These are phyloP conservation scores for Bathelium albidoporum DNA, from an alignment of 495 filamentous ascomycete species.

Conservation along the genomic window DNA sequence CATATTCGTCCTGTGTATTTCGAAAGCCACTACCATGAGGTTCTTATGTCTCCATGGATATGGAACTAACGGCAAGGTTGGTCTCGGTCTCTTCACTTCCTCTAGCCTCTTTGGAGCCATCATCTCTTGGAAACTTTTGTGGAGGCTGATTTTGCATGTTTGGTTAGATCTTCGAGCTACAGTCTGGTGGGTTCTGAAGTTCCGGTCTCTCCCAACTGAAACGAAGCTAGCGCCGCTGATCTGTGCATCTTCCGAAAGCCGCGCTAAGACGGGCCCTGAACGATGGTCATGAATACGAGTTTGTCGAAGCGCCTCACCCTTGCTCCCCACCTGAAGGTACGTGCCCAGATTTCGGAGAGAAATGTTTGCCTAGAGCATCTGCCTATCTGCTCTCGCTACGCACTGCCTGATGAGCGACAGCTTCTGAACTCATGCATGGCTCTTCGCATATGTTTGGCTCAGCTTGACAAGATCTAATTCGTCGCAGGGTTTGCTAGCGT, in stretches of 20 bases:
- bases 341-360: neutral
- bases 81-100: neutral
- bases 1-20: neutral
- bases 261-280: neutral
- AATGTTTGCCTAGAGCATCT: neutral
- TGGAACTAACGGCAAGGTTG: neutral
- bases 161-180: neutral
- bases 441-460: neutral
- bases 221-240: neutral
- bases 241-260: neutral
- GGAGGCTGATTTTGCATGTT: neutral
- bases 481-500: neutral
- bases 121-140: neutral
- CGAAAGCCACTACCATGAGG: neutral
- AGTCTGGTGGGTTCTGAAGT: neutral
- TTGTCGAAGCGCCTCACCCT: neutral
- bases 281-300: neutral
- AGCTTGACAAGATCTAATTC: neutral
- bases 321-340: neutral
- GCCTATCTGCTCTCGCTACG: neutral
- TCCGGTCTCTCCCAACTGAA: neutral
- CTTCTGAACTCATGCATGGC: neutral
- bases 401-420: neutral
- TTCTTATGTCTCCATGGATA: neutral
- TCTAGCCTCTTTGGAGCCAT: neutral